Evolutionary conservation across 2,329 filamentous ascomycete species (phyloP), one percentile per base, ranked within the genome.

Genomic region (Cyphellophora attinorum): DNA sequence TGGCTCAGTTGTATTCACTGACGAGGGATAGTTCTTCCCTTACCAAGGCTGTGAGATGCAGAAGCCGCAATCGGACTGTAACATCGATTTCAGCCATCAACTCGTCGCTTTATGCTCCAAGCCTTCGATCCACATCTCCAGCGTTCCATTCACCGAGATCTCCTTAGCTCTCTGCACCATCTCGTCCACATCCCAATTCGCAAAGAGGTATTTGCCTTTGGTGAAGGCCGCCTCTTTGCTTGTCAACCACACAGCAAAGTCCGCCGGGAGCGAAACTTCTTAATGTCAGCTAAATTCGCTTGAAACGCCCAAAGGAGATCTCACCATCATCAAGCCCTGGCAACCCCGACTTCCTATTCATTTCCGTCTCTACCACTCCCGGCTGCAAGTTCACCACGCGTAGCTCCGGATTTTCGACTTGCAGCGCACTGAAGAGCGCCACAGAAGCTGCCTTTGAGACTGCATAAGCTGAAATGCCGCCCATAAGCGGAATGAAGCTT

Each of bases 191-290:
- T 44, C 41, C 39, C 41, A 44, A 27, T 34, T 31, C 15, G 36
- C 33, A 39, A 39, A 44, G 10, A 36, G 19, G 23, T 39, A 44
- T 18, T 61, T 64, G 3, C 60, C 55, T 25, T 58, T 63, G 19
- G 72, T 44, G 40, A 71, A 70, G 4, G 39, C 45, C 0, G 67
- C 65, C 40, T 71, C 65, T 1, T 58, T 43, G 17, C 57, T 62
- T 0, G 60, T 54, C 19, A 62, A 47, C 65, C 65, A 70, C 3
- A 68, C 55, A 5, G 51, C 40, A 40, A 68, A 69, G 37, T 59
- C 48, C 0, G 53, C 61, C 1, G 61, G 51, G 6, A 68, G 56
- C 25, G 39, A 12, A 14, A 32, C 39, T 40, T 28, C n/a, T 27
- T 2, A 39, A 10, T 11, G 19, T 39, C 19, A 38, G 36, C 13